Evolutionary conservation across 2,329 filamentous ascomycete genomes (phyloP), one percentile per base, ranked within the genome.

Genomic region (Thielaviopsis punctulata): DNA sequence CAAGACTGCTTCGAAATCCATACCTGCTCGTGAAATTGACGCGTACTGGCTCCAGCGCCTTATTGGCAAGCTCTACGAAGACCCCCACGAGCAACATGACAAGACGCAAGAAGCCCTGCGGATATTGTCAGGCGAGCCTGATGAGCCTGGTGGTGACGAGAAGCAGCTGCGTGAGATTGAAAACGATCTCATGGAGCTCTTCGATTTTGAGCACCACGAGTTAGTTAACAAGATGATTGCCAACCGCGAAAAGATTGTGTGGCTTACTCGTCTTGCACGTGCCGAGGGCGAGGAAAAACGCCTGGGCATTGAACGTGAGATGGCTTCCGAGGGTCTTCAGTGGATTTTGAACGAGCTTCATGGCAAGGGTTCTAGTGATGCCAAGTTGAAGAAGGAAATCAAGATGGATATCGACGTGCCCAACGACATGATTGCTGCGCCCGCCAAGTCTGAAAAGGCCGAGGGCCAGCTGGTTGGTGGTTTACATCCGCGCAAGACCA

Each of bases 171-270:
- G 90, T 60, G 90, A 98, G 62, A 89, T 96, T 52, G 92, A 98
- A 62, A 98, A 98, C 65, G 92, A 98, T 57, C 73, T 98, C 54
- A 96, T 96, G 85, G 92, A 95, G 61, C 76, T 98, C 0, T 96
- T 98, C 60, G 92, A 98, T 61, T 98, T 94, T 61, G 90, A 96
- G 61, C 85, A 95, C 62, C 87, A 93, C 56, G 88, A 95, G 57
- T 75, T 95, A 52, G 92, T 96, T 23, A 82, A 86, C 57, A 90
- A 87, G 65, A 75, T 98, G 15, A 88, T 96, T 53, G 79, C 83
- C 59, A 98, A 98, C 66, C 79, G 87, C 53, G 86, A 95, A 61
- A 93, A 92, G 70, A 80, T 98, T 52, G 86, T 95, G 10, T 98
- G 93, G 92, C 84, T 93, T 41, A 96, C 90, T 10, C 80, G 80